phyloP scores from a whole-genome alignment of 345 rosid genomes.

The Draba incana region DNA sequence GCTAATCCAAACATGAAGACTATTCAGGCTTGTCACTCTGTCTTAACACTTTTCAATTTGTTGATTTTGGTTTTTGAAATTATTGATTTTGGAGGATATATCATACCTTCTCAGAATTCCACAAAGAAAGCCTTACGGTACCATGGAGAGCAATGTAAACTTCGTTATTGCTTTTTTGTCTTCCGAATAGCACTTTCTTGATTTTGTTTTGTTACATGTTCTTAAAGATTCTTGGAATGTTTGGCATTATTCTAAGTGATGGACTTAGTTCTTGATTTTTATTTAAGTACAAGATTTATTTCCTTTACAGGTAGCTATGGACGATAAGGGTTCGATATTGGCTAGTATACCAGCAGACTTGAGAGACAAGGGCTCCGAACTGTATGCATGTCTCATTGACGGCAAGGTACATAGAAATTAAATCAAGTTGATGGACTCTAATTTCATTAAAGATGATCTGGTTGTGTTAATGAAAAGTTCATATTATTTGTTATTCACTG shows the following conservation, averaged over 20 bases:
- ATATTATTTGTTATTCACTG: not conserved
- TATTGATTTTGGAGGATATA: conserved; percentile 63
- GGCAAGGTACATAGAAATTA: conserved; percentile 59
- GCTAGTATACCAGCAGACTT: conserved; percentile 75
- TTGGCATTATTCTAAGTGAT: not conserved
- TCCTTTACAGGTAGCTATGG: conserved; percentile 65
- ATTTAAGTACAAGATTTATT: not conserved
- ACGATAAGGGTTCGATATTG: conserved; percentile 72
- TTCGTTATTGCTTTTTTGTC: not conserved
- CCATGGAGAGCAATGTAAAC: conserved; percentile 86
- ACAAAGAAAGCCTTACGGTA: conserved; percentile 94
- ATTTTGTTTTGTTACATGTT: not conserved
- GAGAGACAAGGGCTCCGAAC: conserved; percentile 66
- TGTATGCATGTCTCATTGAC: conserved; percentile 71
- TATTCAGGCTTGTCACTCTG: conserved; percentile 55
- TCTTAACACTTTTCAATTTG: conserved; percentile 2
- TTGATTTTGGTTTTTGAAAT: not conserved
- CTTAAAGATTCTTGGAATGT: not conserved
- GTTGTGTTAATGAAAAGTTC: not conserved
- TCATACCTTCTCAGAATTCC: conserved; percentile 93
- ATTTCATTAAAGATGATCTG: not conserved
- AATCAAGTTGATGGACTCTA: conserved; percentile 8
- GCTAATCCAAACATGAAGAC: conserved; percentile 89
- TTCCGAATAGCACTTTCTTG: not conserved
- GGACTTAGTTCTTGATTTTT: conserved; percentile 7